Percentiles rank a stretch among this genome's conserved stretches.
Evolutionary conservation across 257 asterid genomes (phyloP).

Genomic region (Solanum rostratum): DNA sequence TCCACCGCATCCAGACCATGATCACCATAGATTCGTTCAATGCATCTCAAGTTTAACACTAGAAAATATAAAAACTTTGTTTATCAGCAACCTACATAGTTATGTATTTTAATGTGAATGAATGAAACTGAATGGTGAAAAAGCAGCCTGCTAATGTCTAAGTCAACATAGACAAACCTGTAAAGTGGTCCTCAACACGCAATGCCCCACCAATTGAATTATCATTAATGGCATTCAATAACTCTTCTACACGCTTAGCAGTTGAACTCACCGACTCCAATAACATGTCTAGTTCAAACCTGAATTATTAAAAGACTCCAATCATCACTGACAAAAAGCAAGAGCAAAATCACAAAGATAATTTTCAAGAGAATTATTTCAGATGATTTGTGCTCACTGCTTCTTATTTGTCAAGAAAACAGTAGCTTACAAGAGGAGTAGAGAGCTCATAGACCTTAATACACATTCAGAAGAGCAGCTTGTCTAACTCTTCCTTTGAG

Average conservation of each 20-base stretch:
- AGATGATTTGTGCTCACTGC: background rate
- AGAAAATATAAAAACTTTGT: slow-evolving; percentile 13
- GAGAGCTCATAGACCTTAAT: background rate
- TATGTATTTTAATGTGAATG: background rate
- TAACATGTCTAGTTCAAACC: slow-evolving; percentile 97
- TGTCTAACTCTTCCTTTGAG: background rate
- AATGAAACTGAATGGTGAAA: background rate
- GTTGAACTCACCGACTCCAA: slow-evolving; percentile 84
- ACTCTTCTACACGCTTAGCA: slow-evolving; percentile 75
- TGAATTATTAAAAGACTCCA: slow-evolving; percentile 22
- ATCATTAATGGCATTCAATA: slow-evolving; percentile 45
- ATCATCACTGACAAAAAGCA: background rate
- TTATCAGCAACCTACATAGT: background rate
- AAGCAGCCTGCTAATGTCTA: background rate
- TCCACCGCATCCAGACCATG: slow-evolving; percentile 98
- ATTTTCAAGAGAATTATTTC: background rate
- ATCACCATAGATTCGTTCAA: slow-evolving; percentile 94
- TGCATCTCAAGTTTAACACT: slow-evolving; percentile 89
- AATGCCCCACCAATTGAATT: slow-evolving; percentile 47
- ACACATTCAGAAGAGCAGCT: background rate
- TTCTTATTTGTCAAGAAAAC: background rate
- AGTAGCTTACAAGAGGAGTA: background rate
- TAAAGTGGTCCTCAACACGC: slow-evolving; percentile 68
- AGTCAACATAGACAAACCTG: slow-evolving; percentile 48
- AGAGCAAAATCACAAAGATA: background rate